phyloP scores from a whole-genome alignment of 1,139 yeast genomes.

The Petasospora rhodanensis region DNA sequence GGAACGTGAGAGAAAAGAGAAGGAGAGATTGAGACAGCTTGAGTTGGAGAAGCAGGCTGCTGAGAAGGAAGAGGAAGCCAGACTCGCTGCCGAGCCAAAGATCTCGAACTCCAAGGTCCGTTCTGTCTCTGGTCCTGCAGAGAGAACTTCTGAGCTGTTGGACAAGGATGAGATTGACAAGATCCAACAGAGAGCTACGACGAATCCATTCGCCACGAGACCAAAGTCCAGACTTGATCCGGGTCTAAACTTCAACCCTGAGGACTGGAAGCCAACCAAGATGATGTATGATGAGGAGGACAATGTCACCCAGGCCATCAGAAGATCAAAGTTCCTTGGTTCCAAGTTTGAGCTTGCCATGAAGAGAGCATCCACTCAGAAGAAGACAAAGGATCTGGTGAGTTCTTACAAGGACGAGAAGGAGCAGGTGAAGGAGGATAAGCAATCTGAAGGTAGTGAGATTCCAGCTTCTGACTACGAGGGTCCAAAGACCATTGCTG shows the following conservation, averaged over 20 bases:
- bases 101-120: slow-evolving; percentile 25
- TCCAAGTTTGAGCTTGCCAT: slow-evolving; percentile 33
- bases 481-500: slow-evolving; percentile 48
- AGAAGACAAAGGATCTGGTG: slow-evolving; percentile 44
- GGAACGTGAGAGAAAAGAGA: slow-evolving; percentile 26
- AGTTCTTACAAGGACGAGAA: slow-evolving; percentile 35
- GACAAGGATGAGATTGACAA: slow-evolving; percentile 22
- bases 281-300: slow-evolving; percentile 22
- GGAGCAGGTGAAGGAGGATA: not conserved
- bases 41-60: slow-evolving; percentile 7
- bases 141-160: slow-evolving; percentile 23
- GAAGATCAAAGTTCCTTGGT: slow-evolving; percentile 39
- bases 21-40: slow-evolving; percentile 26
- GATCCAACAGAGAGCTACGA: slow-evolving; percentile 34
- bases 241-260: slow-evolving; percentile 28
- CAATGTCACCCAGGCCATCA: slow-evolving; percentile 29
- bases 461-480: slow-evolving; percentile 20
- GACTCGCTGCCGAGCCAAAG: slow-evolving; percentile 13
- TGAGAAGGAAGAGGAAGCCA: slow-evolving; percentile 14
- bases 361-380: slow-evolving; percentile 21
- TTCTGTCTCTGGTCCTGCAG: slow-evolving; percentile 34
- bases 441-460: slow-evolving; percentile 13
- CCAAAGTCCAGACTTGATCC: slow-evolving; percentile 76
- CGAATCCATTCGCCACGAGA: slow-evolving; percentile 41
- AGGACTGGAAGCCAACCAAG: slow-evolving; percentile 22